Evolutionary conservation across 2,329 filamentous ascomycete species (phyloP), one percentile per base, ranked within the genome.

Genomic region (Teratosphaeria nubilosa): DNA sequence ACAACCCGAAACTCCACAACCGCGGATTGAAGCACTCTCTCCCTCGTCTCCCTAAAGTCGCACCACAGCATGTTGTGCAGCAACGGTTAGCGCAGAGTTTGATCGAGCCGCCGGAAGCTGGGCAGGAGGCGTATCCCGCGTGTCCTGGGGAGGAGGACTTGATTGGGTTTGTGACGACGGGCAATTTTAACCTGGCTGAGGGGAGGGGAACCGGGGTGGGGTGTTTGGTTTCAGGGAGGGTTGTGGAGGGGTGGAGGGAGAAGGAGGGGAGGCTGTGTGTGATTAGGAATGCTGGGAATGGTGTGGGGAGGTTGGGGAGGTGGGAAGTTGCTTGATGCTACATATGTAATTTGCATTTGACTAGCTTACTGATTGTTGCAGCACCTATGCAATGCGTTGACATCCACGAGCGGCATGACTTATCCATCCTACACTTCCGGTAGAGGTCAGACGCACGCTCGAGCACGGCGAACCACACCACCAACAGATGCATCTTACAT

Each of bases 131-230:
- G 0, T 83, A 89, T 64, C 86, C 86, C 0, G 69, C 84, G 0
- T 84, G 91, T n/a, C 92, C 92, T 0, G 78, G 79, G 10, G 84
- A 85, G 61, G 78, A 82, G 24, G 88, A 96, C 70, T 78, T 97
- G 13, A 82, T 97, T 55, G 94, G 94, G 0, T 99, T 95, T 70
- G 86, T 96, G 25, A 96, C 91, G 1, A 87, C 87, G 1, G 94
- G 92, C 0, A 86, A 88, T 55, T 96, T 87, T 70, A 91, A 87
- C 66, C 80, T 97, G 1, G 82, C 83, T 1, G 83, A 87, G 63
- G 94, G 92, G 0, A 82, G 80, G 63, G 88, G 87, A 0, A 85
- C 84, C 16, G 92, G 86, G 0, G 79, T 97, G 59, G 94, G 88
- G 0, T 86, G 82, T 54, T 69, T 97, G 27, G 76, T 83, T 14